Conservation (phyloP, 2,329 filamentous ascomycete species). For the Clarireedia paspali region DNA sequence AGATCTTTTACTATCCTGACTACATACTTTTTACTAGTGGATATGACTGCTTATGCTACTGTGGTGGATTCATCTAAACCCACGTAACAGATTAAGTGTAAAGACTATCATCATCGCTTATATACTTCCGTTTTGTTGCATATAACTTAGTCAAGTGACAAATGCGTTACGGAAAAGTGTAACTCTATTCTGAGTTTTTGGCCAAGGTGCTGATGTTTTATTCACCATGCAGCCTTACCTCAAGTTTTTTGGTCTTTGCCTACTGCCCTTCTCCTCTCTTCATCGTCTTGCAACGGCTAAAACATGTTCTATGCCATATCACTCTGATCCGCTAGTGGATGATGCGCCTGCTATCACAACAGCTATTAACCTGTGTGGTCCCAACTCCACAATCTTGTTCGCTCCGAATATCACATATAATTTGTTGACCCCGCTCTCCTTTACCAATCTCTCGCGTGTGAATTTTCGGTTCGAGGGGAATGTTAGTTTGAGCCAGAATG, state of each 20-base stretch:
- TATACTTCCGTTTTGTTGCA: no score
- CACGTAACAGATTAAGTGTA: no score
- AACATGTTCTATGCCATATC: slow-evolving; percentile 1
- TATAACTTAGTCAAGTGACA: no score
- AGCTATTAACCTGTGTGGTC: neutral
- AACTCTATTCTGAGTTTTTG: no score
- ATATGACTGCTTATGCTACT: no score
- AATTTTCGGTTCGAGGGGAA: neutral
- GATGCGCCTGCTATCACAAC: neutral
- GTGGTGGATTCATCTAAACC: no score
- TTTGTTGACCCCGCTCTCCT: neutral
- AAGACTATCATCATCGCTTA: no score
- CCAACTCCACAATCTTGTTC: slow-evolving; percentile 1
- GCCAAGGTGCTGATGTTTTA: no score
- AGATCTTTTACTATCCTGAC: no score
- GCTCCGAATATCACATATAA: neutral
- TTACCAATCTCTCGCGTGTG: neutral
- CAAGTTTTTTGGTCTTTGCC: neutral
- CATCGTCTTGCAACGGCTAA: neutral
- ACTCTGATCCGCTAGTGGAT: neutral
- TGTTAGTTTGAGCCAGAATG: slow-evolving; percentile 5
- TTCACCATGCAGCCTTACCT: neutral
- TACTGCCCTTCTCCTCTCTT: neutral
- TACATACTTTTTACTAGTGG: no score
- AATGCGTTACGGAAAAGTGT: no score